Base-by-base conservation (phyloP, 345 rosid genomes). In the Citrus unshiu region DNA sequence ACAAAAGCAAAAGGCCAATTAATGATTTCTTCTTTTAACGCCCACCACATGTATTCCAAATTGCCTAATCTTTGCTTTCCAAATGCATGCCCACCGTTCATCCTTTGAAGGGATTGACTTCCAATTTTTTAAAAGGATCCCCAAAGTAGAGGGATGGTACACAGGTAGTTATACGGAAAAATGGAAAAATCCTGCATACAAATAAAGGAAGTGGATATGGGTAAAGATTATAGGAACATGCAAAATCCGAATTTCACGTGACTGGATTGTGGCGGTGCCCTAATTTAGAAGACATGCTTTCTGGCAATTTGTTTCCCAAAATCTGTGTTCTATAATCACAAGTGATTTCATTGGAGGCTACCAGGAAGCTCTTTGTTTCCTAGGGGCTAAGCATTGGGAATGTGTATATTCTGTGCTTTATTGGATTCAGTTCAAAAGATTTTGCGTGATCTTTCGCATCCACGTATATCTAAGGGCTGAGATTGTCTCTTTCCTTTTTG, bases 241-340 rank as follows among this genome's bases (percentile, higher is more conserved):
- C 66, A 68, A 51, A n/a, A 70, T 83, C 83, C 75, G 3, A 46
- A 73, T 25, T 63, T 56, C 86, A 78, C 82, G 75, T 84, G 84
- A 66, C 82, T 16, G 1, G 69, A 78, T 70, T 58, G n/a, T 81
- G 78, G 70, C 73, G 78, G 80, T 78, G 80, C 22, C 14, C 27
- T 78, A 34, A 39, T 25, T 57, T 14, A 62, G 56, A 32, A 43
- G 16, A 75, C 61, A 19, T 63, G 60, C 46, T 46, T 43, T 75
- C 59, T 40, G 58, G 43, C 77, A 25, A n/a, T 0, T 61, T 56
- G 27, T 74, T 40, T 40, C 58, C 68, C 77, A 40, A 63, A 60
- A 27, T 51, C 68, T 32, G 10, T 58, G 21, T 16, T 39, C 58
- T 54, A 54, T 54, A 19, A 5, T 6, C 4, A 54, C 58, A 54